Base-by-base conservation (phyloP, 768 basidiomycete species). In the Lactarius vividus region DNA sequence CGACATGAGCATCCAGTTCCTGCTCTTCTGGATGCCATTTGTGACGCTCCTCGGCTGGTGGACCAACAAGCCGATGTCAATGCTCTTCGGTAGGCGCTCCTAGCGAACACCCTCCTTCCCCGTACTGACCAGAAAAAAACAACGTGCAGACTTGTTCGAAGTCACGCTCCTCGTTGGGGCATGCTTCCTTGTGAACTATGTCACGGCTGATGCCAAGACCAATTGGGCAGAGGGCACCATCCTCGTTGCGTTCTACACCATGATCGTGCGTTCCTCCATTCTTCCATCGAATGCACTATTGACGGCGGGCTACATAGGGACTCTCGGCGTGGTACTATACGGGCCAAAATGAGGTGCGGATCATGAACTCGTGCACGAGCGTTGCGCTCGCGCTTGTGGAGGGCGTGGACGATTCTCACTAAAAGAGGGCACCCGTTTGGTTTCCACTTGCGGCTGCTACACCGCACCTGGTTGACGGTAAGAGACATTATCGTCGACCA, bases 11-110 rank as follows among this genome's bases (percentile, higher is more conserved):
- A 89, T 91, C 63, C 90, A 92, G 71, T 91, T 92, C 74, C 81
- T 81, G 20, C 78, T 91, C 13, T 89, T 90, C 75, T 92, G 90
- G 90, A 88, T 87, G 83, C 89, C 90, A 0, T 80, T 90, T 70
- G 73, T 91, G 49, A 83, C 88, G 4, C 72, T 92, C 26, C 76
- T 91, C 26, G 86, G 82, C 0, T 92, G 90, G 90, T 86, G 85
- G 83, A 78, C 77, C 5, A 70, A 75, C 55, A 86, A 79, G 71
- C 88, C 89, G 0, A 75, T 91, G 74, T 77, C 79, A 15, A 74
- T 91, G 29, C 78, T 91, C 33, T 92, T 92, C 70, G 89, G 89
- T 89, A 70, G 42, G 16, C 0, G 7, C 2, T 9, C 20, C 76
- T 91, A 10, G 11, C 35, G 0, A 52, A 40, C 0, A 18, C 5